Evolutionary conservation across 805 yeast species (phyloP), one percentile per base, ranked within the genome.

Genomic region (Yamadazyma endophytica): DNA sequence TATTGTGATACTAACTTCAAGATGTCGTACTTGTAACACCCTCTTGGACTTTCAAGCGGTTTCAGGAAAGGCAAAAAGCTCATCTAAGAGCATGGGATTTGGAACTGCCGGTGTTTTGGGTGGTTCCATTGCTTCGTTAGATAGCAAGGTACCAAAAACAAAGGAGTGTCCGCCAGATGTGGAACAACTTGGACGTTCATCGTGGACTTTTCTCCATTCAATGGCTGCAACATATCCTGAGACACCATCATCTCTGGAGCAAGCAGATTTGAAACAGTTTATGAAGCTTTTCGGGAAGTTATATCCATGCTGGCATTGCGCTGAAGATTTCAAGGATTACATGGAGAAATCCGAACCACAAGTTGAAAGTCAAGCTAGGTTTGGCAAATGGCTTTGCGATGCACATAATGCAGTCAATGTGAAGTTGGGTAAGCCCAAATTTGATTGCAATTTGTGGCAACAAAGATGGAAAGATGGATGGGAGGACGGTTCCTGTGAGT

Each of bases 381-480:
- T 92, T 47, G 94, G 96, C 1, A 66, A 58, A 44, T 92, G 98
- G 98, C 61, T 92, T 33, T 92, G 97, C 60, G 83, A 79, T 39
- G 97, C 97, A 2, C 98, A 92, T 59, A 92, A 92, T 50, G 84
- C 75, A 21, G 97, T 92, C n/a, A 92, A 92, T 56, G 65, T 54
- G 13, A 89, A 88, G 54, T 54, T 90, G 17, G 95, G 95, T 1
- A 92, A 92, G 58, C 86, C 85, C 5, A 65, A 64, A 34, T 92
- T 92, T 52, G 88, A 90, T 52, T 90, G 97, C 49, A 67, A 78
- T 36, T 69, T 84, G 42, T 92, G 98, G 98, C 80, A 80, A 52
- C 77, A 83, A 47, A 77, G 98, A 51, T 90, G 98, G 98, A 79
- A 73, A 44, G 95, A 86, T 46, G 97, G 97, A 1, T 88, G 96